A percentile compares a stretch with the other conserved stretches of the same genome.
These are phyloP conservation scores for Hyaloscypha bicolor DNA, from an alignment of 495 filamentous ascomycete genomes.

Conservation along the genomic window DNA sequence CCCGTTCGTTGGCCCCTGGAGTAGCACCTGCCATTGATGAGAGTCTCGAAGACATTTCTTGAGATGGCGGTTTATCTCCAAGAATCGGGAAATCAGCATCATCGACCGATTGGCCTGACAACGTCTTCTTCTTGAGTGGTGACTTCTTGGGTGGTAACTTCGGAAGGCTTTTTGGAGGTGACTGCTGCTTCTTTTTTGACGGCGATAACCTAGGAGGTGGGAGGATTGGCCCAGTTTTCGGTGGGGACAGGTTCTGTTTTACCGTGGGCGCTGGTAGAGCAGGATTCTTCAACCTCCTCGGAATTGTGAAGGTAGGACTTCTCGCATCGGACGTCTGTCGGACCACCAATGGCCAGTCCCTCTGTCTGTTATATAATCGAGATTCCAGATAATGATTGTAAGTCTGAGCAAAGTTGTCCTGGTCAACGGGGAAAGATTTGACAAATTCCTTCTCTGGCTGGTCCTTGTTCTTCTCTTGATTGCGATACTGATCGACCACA, in stretches of 20 bases:
- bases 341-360: slow-evolving; percentile 12
- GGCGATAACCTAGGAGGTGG: neutral
- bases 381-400: slow-evolving; percentile 3
- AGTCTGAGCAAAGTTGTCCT: neutral
- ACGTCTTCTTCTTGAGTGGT: no score
- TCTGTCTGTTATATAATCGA: slow-evolving; percentile 1
- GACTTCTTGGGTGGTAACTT: neutral
- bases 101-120: no score
- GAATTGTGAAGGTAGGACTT: neutral
- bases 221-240: neutral
- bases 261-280: neutral
- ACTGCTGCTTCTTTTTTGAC: neutral
- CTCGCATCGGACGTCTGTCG: neutral
- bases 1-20: neutral
- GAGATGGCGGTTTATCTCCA: no score
- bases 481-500: slow-evolving; percentile 4
- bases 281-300: neutral
- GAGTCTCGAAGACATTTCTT: neutral
- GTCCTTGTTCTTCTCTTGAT: neutral
- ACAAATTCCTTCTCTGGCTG: neutral
- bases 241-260: neutral
- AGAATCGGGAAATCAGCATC: no score
- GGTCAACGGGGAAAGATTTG: slow-evolving; percentile 4
- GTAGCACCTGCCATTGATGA: neutral
- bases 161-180: neutral